Conservation (phyloP, 257 asterid species). For the Mentha longifolia region DNA sequence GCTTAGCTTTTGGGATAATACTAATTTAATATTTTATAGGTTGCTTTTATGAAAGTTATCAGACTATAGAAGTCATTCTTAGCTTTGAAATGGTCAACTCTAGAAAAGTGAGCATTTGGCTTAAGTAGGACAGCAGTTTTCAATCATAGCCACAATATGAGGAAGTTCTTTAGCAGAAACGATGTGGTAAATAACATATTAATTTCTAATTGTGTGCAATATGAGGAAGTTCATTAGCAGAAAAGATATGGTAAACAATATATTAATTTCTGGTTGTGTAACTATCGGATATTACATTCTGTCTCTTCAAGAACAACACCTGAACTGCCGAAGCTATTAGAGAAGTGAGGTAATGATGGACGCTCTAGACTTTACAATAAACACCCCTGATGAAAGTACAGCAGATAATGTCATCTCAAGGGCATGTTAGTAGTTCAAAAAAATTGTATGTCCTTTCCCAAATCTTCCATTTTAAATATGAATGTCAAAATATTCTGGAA, state of each 20-base stretch:
- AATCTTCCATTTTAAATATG: background rate
- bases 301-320: background rate
- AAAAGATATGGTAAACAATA: no score
- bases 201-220: no score
- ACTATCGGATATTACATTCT: no score
- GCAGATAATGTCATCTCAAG: background rate
- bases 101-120: constrained; percentile 1
- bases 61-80: constrained; percentile 8
- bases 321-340: no score
- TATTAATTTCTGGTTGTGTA: no score
- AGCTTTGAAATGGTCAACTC: background rate
- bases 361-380: background rate
- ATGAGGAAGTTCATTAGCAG: no score
- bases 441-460: background rate
- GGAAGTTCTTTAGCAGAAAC: constrained; percentile 22
- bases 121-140: constrained; percentile 5
- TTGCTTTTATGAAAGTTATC: background rate
- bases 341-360: background rate
- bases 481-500: constrained; percentile 1
- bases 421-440: background rate
- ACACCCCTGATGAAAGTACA: background rate
- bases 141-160: background rate
- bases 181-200: constrained; percentile 4
- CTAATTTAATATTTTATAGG: constrained; percentile 3
- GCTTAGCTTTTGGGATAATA: constrained; percentile 1